Base-by-base conservation (phyloP, 2,329 filamentous ascomycete genomes). In the Cadophora malorum region DNA sequence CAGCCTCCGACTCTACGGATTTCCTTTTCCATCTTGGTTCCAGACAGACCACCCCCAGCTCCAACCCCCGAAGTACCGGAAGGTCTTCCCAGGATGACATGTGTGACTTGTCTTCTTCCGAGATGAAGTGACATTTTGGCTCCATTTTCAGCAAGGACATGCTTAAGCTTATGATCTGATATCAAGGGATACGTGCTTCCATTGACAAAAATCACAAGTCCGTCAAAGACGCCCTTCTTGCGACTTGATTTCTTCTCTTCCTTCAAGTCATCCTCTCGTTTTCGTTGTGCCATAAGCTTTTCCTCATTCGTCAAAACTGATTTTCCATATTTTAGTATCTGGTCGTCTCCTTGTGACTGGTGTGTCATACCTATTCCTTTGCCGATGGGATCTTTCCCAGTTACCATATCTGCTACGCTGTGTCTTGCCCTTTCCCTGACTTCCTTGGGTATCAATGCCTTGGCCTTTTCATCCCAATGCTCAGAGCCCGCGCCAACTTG, bases 131-230 rank as follows among this genome's bases (percentile, higher is more conserved):
- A 90, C 73, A 93, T 83, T 52, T 81, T 83, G 0, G 88, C 95
- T 23, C 94, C 95, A 76, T 97, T 88, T 66, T 88, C 84, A 5
- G 85, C 87, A 47, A 97, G 85, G 19, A 96, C 79, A 65, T 90
- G 89, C 82, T 96, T 96, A 67, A 97, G 85, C 77, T 88, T 91
- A 81, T 97, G 92, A 79, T 97, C 94, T 16, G 92, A 96, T 70
- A 97, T 86, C 28, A 88, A 79, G 0, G 94, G 94, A 68, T 89
- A 86, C 1, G 93, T 97, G 72, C 91, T 94, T 69, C 94, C 94
- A 79, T 97, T 97, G 79, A 97, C 86, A 80, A 95, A 96, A 74
- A 97, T 86, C 63, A 87, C 89, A 25, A 94, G 84, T 19, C 89
- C 87, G 55, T 86, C 80, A 77, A 97, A 94, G 64, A 96, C 85